Evolutionary conservation across 345 rosid species (phyloP).

Genomic region (Euphorbia tirucalli): DNA sequence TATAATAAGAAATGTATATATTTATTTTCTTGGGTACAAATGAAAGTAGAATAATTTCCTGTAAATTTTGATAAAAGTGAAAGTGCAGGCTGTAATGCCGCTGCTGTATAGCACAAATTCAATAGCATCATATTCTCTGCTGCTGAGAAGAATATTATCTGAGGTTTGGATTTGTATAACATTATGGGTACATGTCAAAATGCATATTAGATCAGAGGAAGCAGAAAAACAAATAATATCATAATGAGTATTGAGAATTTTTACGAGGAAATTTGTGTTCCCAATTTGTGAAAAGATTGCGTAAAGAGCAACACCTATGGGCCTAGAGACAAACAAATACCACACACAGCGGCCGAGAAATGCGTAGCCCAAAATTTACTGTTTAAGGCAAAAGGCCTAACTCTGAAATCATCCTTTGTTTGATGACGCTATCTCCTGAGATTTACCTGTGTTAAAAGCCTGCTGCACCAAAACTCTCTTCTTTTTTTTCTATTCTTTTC

Average conservation of each 20-base stretch:
- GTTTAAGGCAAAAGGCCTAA: not conserved
- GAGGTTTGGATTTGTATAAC: not conserved
- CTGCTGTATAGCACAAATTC: not conserved
- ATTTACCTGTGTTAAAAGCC: not conserved
- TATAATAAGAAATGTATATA: not conserved
- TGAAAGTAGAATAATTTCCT: not conserved
- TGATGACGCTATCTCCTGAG: constrained; percentile 8
- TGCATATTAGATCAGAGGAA: not conserved
- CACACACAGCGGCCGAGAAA: not conserved
- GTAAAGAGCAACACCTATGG: not conserved
- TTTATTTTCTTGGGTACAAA: not conserved
- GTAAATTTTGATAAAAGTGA: not conserved
- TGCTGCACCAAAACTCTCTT: not conserved
- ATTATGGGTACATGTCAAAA: not conserved
- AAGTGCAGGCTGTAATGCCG: not conserved
- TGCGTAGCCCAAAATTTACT: constrained; percentile 5
- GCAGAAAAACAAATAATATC: too few relatives aligned
- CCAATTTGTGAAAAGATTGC: constrained; percentile 2
- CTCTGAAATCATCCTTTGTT: not conserved
- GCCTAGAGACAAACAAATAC: not conserved
- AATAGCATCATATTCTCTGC: not conserved
- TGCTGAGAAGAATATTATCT: not conserved
- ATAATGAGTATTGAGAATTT: not conserved
- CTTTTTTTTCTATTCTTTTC: constrained; percentile 4
- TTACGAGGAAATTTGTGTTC: not conserved